phyloP scores from a whole-genome alignment of 176 grass and related monocot genomes.

The Eragrostis nindensis region DNA sequence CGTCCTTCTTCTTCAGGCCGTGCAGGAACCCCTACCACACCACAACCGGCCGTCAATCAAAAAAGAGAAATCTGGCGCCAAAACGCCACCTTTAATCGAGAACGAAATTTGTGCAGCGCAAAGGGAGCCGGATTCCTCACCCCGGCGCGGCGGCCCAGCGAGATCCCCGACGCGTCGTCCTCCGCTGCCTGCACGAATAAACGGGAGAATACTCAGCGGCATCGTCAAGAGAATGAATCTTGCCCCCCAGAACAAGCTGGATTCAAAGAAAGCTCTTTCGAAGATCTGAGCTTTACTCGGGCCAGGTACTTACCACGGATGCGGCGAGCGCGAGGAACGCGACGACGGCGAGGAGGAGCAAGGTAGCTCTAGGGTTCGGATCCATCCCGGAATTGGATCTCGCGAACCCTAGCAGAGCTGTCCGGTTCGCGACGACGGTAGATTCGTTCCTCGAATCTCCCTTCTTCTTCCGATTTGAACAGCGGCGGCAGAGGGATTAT shows the following conservation, averaged over 20 bases:
- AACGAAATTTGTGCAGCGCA: neutral
- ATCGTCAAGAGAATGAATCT: neutral
- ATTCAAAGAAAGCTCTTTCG: neutral
- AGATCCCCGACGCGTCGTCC: constrained; percentile 6
- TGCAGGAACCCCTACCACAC: constrained; percentile 43
- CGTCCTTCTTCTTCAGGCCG: constrained; percentile 49
- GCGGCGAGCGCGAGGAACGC: constrained; percentile 15
- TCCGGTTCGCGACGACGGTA: neutral
- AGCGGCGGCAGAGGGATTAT: neutral
- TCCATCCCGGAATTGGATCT: constrained; percentile 40
- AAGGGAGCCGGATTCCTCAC: constrained; percentile 18
- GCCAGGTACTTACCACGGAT: constrained; percentile 24
- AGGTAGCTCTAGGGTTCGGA: constrained; percentile 25
- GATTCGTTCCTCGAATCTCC: neutral
- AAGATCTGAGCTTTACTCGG: neutral
- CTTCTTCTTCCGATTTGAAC: neutral
- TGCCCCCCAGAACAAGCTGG: neutral
- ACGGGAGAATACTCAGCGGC: neutral
- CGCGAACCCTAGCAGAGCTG: constrained; percentile 13
- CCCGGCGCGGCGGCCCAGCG: constrained; percentile 51
- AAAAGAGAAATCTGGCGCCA: neutral
- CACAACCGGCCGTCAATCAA: neutral
- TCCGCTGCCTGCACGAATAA: constrained; percentile 10
- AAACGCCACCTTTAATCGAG: neutral
- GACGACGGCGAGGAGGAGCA: neutral